Evolutionary conservation across 1,139 yeast genomes (phyloP), one percentile per base, ranked within the genome.

Genomic region (Taphrina sp.): DNA sequence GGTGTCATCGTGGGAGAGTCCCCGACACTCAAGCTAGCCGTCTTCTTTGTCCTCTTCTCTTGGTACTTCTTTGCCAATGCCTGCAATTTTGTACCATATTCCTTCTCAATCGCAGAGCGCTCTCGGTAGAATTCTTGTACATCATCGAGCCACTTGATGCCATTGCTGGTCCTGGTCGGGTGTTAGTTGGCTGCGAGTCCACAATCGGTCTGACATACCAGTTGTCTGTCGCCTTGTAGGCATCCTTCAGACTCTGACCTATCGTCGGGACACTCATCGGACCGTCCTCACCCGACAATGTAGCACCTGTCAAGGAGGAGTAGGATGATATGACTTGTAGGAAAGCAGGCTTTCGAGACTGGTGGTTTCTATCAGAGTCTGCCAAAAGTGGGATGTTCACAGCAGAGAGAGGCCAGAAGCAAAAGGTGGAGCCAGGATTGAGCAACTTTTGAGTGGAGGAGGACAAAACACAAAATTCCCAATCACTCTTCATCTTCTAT

Each of bases 1-100:
- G 98, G 97, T 0, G 99, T 92, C 56, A 87, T 78, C 44, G 82
- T 79, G 0, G 99, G 98, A 24, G 80, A 79, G 61, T 88, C 95
- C 24, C 99, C 99, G 5, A 94, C 98, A 35, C 92, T 82, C 33
- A 94, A 71, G 20, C 72, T 70, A 0, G 94, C 79, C 24, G 88
- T 76, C 10, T 76, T 70, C 64, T 80, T 80, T 39, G 95, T 84
- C 67, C 90, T 88, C 69, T 81, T 85, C 58, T 83, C 85, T 65
- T 87, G 82, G 63, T 81, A 86, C 60, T 81, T 85, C 59, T 81
- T 73, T 52, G 88, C 77, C 61, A 94, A 71, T 7, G 78, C 78
- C 59, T 79, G 76, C 54, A 94, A 72, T 63, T 81, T 85, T 20
- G 75, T 72, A 16, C 95, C 77, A 65, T 92, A 89, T 64, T 92